These are phyloP conservation scores for Scheffersomyces parashehatae DNA, from an alignment of 1,139 yeast genomes.

Conservation along the genomic window DNA sequence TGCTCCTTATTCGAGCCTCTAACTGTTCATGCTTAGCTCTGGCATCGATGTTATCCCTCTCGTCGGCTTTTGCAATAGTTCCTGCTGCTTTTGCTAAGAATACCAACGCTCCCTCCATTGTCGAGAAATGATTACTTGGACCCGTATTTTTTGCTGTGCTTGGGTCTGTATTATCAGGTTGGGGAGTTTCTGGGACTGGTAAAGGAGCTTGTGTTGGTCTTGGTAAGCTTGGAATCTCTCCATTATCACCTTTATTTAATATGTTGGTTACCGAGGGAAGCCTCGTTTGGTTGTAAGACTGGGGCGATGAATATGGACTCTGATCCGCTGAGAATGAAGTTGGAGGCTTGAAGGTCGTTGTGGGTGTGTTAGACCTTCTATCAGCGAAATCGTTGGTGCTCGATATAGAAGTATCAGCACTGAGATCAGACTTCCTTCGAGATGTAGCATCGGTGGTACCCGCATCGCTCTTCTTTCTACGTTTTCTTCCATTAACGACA, in stretches of 20 bases:
- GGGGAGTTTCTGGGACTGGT: constrained; percentile 2
- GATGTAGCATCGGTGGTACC: background rate
- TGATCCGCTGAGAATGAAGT: too few species aligned
- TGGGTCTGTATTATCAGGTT: constrained; percentile 1
- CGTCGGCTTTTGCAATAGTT: constrained; percentile 65
- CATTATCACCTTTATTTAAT: constrained; percentile 2
- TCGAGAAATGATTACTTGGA: constrained; percentile 31
- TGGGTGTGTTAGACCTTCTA: background rate
- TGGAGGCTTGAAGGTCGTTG: background rate
- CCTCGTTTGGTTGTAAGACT: background rate
- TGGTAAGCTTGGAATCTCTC: background rate
- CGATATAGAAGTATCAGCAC: background rate
- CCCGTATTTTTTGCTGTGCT: background rate
- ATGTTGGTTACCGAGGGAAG: constrained; percentile 11
- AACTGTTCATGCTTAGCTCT: constrained; percentile 51
- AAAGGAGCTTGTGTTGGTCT: background rate
- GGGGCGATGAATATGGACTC: too few species aligned
- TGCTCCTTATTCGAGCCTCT: constrained; percentile 20
- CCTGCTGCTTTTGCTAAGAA: constrained; percentile 79
- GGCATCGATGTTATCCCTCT: constrained; percentile 68
- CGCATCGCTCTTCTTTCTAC: constrained; percentile 13
- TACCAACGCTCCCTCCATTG: constrained; percentile 67
- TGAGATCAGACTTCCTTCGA: background rate
- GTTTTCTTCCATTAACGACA: constrained; percentile 38
- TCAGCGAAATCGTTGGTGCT: background rate